Base-by-base conservation (phyloP, 192 early-diverging fungal genomes). In the Lobosporangium transversale region DNA sequence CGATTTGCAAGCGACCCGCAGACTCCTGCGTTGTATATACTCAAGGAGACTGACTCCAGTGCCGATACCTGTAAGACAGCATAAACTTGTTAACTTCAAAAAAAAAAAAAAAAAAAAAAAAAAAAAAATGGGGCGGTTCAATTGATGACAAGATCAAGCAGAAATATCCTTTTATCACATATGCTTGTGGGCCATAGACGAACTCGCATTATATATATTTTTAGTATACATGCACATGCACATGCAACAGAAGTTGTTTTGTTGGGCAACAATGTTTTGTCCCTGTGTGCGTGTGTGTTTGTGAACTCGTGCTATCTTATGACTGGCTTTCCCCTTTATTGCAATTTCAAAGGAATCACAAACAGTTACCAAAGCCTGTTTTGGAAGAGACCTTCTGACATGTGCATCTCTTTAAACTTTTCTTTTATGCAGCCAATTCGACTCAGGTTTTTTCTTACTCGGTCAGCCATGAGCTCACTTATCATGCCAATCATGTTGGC, bases 1-100 rank as follows among this genome's bases (percentile, higher is more conserved):
- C 80, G 87, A 18, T 97, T 95, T 83, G 89, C 92, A 14, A 89
- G 85, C 53, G 95, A 97, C 62, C 74, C 87, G 1, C 84, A 85
- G 37, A 68, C 86, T 1, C 89, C 89, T 4, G 93, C 89, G 2
- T 75, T 95, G 21, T 94, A 93, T 74, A 85, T 95, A 48, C 75
- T 92, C 47, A 95, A 94, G 75, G 93, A 94, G 70, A 81, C 81
- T 15, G 88, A 86, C 30, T 84, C 84, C 35, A 62, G 68, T 10
- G 79, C 58, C 20, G 81, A 81, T 43, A 65, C 62, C 35, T 80
- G 79, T 83, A 79, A 68, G 60, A 70, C 10, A n/a, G n/a, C n/a
- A n/a, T n/a, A n/a, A n/a, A n/a, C n/a, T n/a, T n/a, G n/a, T n/a
- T n/a, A n/a, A n/a, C n/a, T n/a, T n/a, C n/a, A n/a, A n/a, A n/a